phyloP scores from a whole-genome alignment of 495 filamentous ascomycete genomes.

The Talaromyces wortmannii region DNA sequence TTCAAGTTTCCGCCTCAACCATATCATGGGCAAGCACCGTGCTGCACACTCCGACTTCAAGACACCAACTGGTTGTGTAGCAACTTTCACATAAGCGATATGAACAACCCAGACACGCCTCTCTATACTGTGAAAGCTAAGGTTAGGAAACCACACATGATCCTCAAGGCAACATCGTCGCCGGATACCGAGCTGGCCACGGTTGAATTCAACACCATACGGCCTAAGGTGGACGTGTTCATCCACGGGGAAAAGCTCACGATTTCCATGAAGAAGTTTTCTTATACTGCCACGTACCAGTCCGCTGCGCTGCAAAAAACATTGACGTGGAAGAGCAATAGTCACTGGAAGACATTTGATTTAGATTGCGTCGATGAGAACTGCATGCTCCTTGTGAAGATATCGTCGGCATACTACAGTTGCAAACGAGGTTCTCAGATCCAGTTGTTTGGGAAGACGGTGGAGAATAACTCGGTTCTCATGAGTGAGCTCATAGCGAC shows the following conservation, averaged over 20 bases:
- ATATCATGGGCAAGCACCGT: neutral
- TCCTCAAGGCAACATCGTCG: too few species aligned
- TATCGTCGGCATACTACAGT: neutral
- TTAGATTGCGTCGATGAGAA: neutral
- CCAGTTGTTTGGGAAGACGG: neutral
- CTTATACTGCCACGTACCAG: neutral
- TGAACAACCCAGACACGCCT: neutral
- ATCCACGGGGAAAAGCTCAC: neutral
- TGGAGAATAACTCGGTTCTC: neutral
- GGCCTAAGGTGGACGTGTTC: neutral
- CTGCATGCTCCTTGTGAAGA: neutral
- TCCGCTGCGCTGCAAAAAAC: neutral
- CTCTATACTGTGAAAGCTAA: neutral
- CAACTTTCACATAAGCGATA: neutral
- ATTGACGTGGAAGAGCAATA: neutral
- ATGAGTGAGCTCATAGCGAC: neutral
- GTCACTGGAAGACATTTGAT: neutral
- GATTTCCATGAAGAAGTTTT: neutral
- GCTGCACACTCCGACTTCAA: neutral
- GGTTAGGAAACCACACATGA: too few species aligned
- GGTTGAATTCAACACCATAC: neutral
- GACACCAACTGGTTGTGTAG: neutral
- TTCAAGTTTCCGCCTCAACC: neutral
- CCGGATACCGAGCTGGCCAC: neutral
- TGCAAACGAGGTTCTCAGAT: neutral